phyloP scores from a whole-genome alignment of 768 basidiomycete genomes.

The Psilocybe sp. region DNA sequence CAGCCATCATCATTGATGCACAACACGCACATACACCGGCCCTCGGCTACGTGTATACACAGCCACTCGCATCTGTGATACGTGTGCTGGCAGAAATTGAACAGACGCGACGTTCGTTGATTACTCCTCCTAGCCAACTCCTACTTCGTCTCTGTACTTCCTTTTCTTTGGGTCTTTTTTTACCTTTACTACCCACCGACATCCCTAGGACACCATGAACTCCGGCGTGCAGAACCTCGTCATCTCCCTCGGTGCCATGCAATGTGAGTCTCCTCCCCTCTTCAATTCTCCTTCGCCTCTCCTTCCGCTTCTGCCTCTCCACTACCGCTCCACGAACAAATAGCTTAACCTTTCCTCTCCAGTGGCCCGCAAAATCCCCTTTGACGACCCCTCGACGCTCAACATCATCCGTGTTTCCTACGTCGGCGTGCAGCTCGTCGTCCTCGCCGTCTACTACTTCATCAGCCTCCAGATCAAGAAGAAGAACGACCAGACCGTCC shows the following conservation, averaged over 20 bases:
- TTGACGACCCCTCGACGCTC: constrained; percentile 83
- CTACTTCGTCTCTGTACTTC: neutral
- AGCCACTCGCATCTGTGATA: too few species aligned
- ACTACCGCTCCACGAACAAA: neutral
- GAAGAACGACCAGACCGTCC: constrained; percentile 93
- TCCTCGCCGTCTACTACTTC: constrained; percentile 78
- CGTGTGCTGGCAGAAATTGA: too few species aligned
- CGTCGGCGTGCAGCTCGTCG: constrained; percentile 66
- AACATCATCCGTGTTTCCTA: constrained; percentile 84
- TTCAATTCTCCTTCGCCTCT: too few species aligned
- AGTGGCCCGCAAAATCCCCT: constrained; percentile 91
- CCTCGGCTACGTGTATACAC: too few species aligned
- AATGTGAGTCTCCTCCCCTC: constrained; percentile 44
- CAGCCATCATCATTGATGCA: too few species aligned
- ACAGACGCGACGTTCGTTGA: too few species aligned
- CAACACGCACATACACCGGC: too few species aligned
- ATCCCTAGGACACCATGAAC: constrained; percentile 56
- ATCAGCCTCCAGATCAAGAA: constrained; percentile 75
- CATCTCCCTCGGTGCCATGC: constrained; percentile 93
- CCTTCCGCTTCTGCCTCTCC: too few species aligned
- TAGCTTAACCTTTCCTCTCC: neutral
- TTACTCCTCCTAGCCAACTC: neutral
- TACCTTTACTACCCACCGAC: neutral
- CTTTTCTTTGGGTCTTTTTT: neutral
- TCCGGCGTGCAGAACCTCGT: constrained; percentile 77